These are phyloP conservation scores for Irpex lacteus DNA, from an alignment of 1,284 basidiomycete species.

Conservation along the genomic window DNA sequence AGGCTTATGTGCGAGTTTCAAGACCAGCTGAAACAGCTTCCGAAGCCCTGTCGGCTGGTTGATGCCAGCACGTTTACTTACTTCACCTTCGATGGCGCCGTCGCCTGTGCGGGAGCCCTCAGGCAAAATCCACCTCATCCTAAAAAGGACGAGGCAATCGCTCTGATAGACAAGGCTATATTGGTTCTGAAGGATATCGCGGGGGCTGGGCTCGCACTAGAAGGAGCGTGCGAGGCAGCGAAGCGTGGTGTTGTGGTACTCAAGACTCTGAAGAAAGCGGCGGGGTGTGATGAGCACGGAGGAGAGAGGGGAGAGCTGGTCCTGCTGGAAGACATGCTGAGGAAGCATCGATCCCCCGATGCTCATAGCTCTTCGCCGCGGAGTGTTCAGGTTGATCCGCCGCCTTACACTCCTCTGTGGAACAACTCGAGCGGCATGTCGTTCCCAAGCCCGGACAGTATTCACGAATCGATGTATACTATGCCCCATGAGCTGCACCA, in stretches of 20 bases:
- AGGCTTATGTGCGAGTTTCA: slow-evolving; percentile 20
- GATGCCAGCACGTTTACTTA: slow-evolving; percentile 24
- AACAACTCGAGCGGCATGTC: not conserved
- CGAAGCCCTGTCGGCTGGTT: slow-evolving; percentile 5
- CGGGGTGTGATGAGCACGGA: slow-evolving; percentile 20
- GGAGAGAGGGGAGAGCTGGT: slow-evolving; percentile 13
- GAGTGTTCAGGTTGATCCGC: not conserved
- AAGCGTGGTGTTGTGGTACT: slow-evolving; percentile 21
- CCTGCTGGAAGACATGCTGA: slow-evolving; percentile 10
- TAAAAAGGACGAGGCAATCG: slow-evolving; percentile 22
- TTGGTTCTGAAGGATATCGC: slow-evolving; percentile 16
- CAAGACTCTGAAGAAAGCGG: slow-evolving; percentile 22
- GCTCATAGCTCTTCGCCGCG: not conserved
- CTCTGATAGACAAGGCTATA: slow-evolving; percentile 23
- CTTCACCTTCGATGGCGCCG: slow-evolving; percentile 32
- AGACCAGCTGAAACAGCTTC: slow-evolving; percentile 3
- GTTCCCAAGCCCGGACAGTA: not conserved
- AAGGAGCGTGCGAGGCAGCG: slow-evolving; percentile 23
- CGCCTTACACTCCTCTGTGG: not conserved
- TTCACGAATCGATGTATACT: not conserved
- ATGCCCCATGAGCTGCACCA: not conserved
- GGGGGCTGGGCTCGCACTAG: slow-evolving; percentile 4
- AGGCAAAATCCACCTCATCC: slow-evolving; percentile 27
- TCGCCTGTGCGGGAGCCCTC: slow-evolving; percentile 27
- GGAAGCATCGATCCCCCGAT: not conserved